Evolutionary conservation across 2,329 filamentous ascomycete genomes (phyloP).

Genomic region (Talaromyces pinophilus): DNA sequence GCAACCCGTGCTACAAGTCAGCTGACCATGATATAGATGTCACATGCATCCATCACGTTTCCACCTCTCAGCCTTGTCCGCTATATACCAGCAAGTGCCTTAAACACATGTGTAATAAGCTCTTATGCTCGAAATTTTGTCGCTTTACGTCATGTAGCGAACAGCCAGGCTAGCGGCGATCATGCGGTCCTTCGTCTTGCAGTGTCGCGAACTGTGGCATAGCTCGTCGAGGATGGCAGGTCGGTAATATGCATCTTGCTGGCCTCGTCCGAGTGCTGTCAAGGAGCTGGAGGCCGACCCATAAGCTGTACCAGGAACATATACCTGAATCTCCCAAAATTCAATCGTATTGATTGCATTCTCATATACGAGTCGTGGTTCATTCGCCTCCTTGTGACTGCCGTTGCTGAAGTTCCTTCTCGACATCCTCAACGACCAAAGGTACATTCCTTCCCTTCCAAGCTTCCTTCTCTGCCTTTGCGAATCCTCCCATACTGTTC

Average conservation of each 20-base stretch:
- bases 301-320: too few relatives aligned
- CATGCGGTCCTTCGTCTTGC: not conserved
- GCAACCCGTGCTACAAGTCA: not conserved
- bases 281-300: not conserved
- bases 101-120: not conserved
- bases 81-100: not conserved
- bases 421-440: slow-evolving; percentile 60
- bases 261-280: not conserved
- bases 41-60: slow-evolving; percentile 16
- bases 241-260: not conserved
- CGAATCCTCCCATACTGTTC: slow-evolving; percentile 74
- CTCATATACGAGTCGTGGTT: slow-evolving; percentile 22
- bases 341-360: not conserved
- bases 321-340: not conserved
- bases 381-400: slow-evolving; percentile 45
- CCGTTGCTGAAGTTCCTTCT: slow-evolving; percentile 60
- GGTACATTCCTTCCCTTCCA: slow-evolving; percentile 58
- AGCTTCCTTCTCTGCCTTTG: slow-evolving; percentile 59
- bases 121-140: not conserved
- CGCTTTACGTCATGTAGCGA: not conserved
- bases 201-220: not conserved
- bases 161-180: not conserved
- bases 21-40: slow-evolving; percentile 14
- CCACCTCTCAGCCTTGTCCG: not conserved
- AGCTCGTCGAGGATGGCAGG: not conserved